Evolutionary conservation across 2,329 filamentous ascomycete genomes (phyloP).

Genomic region (Hypoxylon sp.): DNA sequence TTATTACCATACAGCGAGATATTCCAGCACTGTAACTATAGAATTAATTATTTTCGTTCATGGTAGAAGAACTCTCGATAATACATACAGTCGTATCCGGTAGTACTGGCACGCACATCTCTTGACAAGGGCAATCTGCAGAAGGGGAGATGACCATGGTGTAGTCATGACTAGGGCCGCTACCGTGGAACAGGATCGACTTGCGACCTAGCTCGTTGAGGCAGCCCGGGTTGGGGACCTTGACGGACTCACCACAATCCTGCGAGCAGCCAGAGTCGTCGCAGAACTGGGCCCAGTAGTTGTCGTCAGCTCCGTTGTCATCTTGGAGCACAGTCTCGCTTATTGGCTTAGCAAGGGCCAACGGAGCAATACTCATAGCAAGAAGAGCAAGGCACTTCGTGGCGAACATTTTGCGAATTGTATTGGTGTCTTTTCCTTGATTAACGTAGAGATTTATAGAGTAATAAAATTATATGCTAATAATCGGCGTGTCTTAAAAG

Average conservation of each 20-base stretch:
- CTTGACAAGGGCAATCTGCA: conserved; percentile 11
- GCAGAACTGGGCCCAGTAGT: conserved; percentile 23
- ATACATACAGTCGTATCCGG: neutral
- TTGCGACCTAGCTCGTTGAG: conserved; percentile 20
- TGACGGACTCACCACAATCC: conserved; percentile 12
- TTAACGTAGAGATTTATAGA: neutral
- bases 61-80: neutral
- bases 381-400: conserved; percentile 11
- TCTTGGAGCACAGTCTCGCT: neutral
- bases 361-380: neutral
- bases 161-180: neutral
- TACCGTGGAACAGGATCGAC: conserved; percentile 16
- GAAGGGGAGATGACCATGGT: conserved; percentile 10
- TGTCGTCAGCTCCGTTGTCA: neutral
- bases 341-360: neutral
- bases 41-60: neutral
- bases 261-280: conserved; percentile 9
- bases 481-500: neutral
- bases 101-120: conserved; percentile 3
- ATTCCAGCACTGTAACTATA: conserved; percentile 10
- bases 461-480: neutral
- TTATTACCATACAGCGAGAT: conserved; percentile 1
- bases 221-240: conserved; percentile 15
- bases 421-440: neutral
- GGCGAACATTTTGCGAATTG: conserved; percentile 6